A percentile compares a stretch with the other conserved stretches of the same genome.
phyloP scores from a whole-genome alignment of 2,329 filamentous ascomycete species.

The Trichoderma atroviride region DNA sequence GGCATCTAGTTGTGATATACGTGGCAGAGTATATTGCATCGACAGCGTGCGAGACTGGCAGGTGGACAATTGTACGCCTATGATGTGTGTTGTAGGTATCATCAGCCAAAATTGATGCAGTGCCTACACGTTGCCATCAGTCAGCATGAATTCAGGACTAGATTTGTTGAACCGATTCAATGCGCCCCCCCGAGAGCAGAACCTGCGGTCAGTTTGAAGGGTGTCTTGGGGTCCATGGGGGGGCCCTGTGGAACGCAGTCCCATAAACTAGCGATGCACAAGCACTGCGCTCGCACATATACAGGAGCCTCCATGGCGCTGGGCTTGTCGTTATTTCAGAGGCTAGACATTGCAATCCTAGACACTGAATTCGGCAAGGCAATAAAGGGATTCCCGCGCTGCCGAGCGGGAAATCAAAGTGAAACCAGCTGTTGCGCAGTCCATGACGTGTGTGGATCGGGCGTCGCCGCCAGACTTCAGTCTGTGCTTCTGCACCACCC shows the following conservation, averaged over 20 bases:
- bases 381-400: neutral
- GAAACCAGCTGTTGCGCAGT: conserved; percentile 18
- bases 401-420: neutral
- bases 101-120: neutral
- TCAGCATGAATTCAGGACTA: neutral
- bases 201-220: conserved; percentile 4
- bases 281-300: neutral
- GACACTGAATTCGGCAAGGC: neutral
- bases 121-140: neutral
- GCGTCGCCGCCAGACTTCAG: conserved; percentile 4
- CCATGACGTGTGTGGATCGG: conserved; percentile 27
- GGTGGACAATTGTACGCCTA: neutral
- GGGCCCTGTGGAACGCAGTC: conserved; percentile 9
- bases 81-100: neutral
- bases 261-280: neutral
- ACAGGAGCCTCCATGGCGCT: neutral
- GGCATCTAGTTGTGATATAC: conserved; percentile 1
- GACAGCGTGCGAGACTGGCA: neutral
- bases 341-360: neutral
- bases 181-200: conserved; percentile 3
- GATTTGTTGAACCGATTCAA: conserved; percentile 11
- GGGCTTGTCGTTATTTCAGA: neutral
- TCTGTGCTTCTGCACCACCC: neutral
- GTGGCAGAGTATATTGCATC: neutral
- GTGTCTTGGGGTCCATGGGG: neutral